Base-by-base conservation (phyloP, 2,329 filamentous ascomycete species). In the Xylariaceae sp. region DNA sequence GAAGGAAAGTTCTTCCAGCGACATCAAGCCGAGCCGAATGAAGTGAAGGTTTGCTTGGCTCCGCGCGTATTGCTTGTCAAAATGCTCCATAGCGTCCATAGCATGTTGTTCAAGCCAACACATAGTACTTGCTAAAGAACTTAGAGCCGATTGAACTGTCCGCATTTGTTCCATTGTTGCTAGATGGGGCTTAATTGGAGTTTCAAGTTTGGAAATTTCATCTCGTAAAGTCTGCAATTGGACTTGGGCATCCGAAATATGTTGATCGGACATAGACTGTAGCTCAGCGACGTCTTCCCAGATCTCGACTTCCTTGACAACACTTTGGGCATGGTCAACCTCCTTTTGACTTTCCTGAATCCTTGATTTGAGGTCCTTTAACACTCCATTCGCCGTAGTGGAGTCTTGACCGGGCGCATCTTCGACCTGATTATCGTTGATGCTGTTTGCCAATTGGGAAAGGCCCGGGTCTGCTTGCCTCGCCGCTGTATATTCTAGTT, bases 281-380 rank as follows among this genome's bases (percentile, higher is more conserved):
- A 22, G 22, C 11, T 37, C 22, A 12, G 20, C 12, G 14, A 45
- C 38, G 6, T 44, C 38, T 12, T 46, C 43, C 11, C 34, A 22
- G 25, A 44, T 38, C n/a, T 46, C 42, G 25, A 38, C 22, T n/a
- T 50, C 32, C 22, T 43, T 40, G 14, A 50, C 6, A 12, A 16
- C n/a, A 21, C 40, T 42, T 34, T 45, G 37, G 19, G 47, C 39
- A 42, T 40, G 8, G 11, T 44, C 20, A 19, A 52, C 49, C 29
- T 22, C 39, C 34, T 48, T 22, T n/a, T 33, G 38, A 16, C 22
- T 39, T 34, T 41, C 35, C 22, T 40, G 40, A 16, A 52, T 48
- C 22, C 38, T 16, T 8, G 19, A 22, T 22, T 43, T 40, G 21
- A 49, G 36, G 11, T 36, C 43, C 34, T 44, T 40, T 22, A 47